Evolutionary conservation across 2,329 filamentous ascomycete genomes (phyloP), one percentile per base, ranked within the genome.

Genomic region (Parafenestella ontariensis): DNA sequence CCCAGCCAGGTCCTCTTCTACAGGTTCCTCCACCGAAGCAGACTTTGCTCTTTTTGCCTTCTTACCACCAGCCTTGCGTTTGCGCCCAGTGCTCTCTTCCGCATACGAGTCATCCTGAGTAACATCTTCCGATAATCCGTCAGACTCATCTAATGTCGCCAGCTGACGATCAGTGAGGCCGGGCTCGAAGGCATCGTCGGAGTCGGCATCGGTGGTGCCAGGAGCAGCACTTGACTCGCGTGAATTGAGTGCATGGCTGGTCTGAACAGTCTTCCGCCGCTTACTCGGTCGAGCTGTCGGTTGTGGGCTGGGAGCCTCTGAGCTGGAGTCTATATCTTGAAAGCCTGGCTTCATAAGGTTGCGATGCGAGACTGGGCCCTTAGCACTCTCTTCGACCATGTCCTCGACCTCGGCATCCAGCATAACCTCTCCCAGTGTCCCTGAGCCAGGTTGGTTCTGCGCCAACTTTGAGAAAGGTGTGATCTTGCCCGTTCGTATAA

Each of bases 401-500:
- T 76, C 75, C 47, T 90, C 90, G 52, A 92, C 89, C 70, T 96
- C 92, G 0, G 90, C 92, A 71, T 96, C 91, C 13, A 93, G 79
- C 54, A 96, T 84, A 2, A 88, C 89, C 68, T 93, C 88, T 10
- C 89, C 89, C 15, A 96, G 80, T 55, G 88, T 88, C 1, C 89
- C 89, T 40, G 88, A 82, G 2, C 87, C 82, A 3, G 84, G 86
- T 24, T 85, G 80, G 1, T 87, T 79, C n/a, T 85, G 82, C 13
- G 85, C 87, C 65, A 96, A 85, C 59, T 89, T 90, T 7, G 92
- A 90, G 69, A 99, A 99, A 0, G 95, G 95, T 0, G 95, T 99
- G 64, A 99, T 98, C 77, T 98, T 98, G 57, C 95, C 95, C 0
- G 94, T 99, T 24, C 95, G 87, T 44, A 99, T 95, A 42, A 99